These are phyloP conservation scores for Vitis rupestris DNA, from an alignment of 164 flowering plant genomes.

Conservation along the genomic window DNA sequence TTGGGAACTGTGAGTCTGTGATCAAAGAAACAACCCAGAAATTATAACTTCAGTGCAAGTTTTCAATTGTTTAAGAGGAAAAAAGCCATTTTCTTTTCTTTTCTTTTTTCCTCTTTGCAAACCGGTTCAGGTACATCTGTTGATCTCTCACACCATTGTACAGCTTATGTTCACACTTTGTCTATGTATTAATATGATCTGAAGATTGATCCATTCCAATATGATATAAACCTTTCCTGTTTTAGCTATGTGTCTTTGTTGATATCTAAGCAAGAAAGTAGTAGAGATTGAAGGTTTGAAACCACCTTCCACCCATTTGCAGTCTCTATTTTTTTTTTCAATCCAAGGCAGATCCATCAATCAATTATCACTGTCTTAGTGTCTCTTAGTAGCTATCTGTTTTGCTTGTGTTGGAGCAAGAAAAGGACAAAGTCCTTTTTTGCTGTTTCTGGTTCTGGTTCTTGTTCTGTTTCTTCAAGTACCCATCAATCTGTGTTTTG, in stretches of 20 bases:
- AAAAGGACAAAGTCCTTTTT: too few species aligned
- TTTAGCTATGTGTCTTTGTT: slow-evolving; percentile 2
- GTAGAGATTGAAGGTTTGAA: neutral
- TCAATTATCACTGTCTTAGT: neutral
- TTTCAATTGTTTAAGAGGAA: neutral
- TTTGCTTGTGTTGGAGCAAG: too few species aligned
- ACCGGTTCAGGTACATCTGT: slow-evolving; percentile 15
- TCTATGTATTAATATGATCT: neutral
- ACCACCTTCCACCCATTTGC: neutral
- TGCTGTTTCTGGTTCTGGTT: neutral
- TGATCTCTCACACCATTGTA: slow-evolving; percentile 3
- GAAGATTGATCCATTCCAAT: neutral
- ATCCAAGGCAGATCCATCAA: neutral
- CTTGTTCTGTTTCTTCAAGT: neutral
- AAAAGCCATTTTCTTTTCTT: neutral
- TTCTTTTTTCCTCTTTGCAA: slow-evolving; percentile 8
- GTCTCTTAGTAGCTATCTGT: neutral
- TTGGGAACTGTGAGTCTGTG: slow-evolving; percentile 34
- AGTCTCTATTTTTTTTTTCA: neutral
- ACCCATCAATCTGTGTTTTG: neutral
- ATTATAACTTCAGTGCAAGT: slow-evolving; percentile 18
- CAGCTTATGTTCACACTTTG: slow-evolving; percentile 1
- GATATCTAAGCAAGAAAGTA: neutral
- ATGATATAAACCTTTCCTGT: slow-evolving; percentile 3
- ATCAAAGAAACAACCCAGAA: slow-evolving; percentile 23